Percentiles rank a stretch among this genome's conserved stretches.
Conservation (phyloP, 1,284 basidiomycete genomes). For the Mycena sp. region DNA sequence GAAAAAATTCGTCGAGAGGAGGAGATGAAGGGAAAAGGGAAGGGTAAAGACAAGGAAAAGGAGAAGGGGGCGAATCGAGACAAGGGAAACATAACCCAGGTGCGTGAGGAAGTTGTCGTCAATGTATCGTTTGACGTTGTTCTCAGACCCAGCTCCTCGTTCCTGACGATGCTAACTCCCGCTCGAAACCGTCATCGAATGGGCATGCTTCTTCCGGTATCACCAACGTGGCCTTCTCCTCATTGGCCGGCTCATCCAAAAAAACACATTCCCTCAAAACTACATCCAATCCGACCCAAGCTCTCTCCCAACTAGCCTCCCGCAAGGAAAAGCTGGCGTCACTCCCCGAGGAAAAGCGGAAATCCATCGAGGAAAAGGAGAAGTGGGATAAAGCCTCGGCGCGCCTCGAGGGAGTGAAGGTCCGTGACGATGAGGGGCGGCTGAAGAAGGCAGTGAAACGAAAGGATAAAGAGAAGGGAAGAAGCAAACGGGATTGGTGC, state of each 20-base stretch:
- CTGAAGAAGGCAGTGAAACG: constrained; percentile 92
- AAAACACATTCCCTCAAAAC: constrained; percentile 65
- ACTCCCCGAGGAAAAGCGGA: constrained; percentile 53
- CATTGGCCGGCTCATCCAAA: constrained; percentile 64
- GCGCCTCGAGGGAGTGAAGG: constrained; percentile 86
- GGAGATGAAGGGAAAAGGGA: constrained; percentile 62
- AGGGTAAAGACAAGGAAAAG: constrained; percentile 56
- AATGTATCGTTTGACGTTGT: constrained; percentile 1
- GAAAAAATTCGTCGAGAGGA: constrained; percentile 78
- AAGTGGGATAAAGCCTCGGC: constrained; percentile 90
- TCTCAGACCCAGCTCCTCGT: constrained; percentile 80
- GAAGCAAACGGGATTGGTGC: constrained; percentile 87
- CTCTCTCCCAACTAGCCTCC: constrained; percentile 68
- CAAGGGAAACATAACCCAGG: constrained; percentile 62
- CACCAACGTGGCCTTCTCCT: constrained; percentile 78
- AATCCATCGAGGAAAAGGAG: constrained; percentile 79
- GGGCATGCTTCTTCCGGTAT: constrained; percentile 52
- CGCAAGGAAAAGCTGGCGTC: constrained; percentile 56
- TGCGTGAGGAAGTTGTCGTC: constrained; percentile 34
- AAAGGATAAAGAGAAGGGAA: constrained; percentile 87
- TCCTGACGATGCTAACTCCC: constrained; percentile 51
- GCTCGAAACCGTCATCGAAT: constrained; percentile 33
- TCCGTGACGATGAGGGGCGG: constrained; percentile 82
- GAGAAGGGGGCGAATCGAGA: constrained; percentile 48
- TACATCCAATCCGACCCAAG: constrained; percentile 83